Evolutionary conservation across 1,284 basidiomycete species (phyloP).

Genomic region (Coriolopsis trogii): DNA sequence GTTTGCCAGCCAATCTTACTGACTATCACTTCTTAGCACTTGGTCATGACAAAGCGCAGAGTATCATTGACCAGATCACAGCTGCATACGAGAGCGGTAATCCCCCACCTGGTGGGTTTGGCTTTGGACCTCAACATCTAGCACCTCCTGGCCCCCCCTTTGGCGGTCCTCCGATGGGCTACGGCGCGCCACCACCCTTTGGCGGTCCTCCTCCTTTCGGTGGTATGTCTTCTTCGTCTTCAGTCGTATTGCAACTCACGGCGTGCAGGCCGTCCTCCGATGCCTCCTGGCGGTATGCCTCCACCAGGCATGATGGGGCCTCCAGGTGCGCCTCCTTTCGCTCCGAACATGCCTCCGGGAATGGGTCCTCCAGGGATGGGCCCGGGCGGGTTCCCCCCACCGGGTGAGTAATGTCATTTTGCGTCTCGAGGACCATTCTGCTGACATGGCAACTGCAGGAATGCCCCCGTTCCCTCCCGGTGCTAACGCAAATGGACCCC

Average conservation of each 20-base stretch:
- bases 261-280: slow-evolving; percentile 61
- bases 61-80: slow-evolving; percentile 95
- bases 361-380: slow-evolving; percentile 40
- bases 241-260: slow-evolving; percentile 9
- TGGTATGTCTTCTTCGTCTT: slow-evolving; percentile 37
- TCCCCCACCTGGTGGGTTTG: slow-evolving; percentile 82
- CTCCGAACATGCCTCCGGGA: slow-evolving; percentile 36
- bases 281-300: slow-evolving; percentile 60
- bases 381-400: slow-evolving; percentile 34
- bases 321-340: slow-evolving; percentile 41
- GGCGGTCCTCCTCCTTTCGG: slow-evolving; percentile 49
- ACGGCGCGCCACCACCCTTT: slow-evolving; percentile 47
- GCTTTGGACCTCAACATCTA: slow-evolving; percentile 77
- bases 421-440: not conserved
- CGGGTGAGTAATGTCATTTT: slow-evolving; percentile 20
- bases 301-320: slow-evolving; percentile 54
- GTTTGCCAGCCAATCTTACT: not conserved
- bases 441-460: slow-evolving; percentile 15
- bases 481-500: slow-evolving; percentile 22
- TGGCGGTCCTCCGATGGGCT: slow-evolving; percentile 55
- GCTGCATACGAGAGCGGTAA: slow-evolving; percentile 85
- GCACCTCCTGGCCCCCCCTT: slow-evolving; percentile 39
- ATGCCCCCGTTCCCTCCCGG: slow-evolving; percentile 66
- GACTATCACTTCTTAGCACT: slow-evolving; percentile 59
- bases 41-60: slow-evolving; percentile 95